These are phyloP conservation scores for Diaporthe caulivora DNA, from an alignment of 2,329 filamentous ascomycete species.

Conservation along the genomic window DNA sequence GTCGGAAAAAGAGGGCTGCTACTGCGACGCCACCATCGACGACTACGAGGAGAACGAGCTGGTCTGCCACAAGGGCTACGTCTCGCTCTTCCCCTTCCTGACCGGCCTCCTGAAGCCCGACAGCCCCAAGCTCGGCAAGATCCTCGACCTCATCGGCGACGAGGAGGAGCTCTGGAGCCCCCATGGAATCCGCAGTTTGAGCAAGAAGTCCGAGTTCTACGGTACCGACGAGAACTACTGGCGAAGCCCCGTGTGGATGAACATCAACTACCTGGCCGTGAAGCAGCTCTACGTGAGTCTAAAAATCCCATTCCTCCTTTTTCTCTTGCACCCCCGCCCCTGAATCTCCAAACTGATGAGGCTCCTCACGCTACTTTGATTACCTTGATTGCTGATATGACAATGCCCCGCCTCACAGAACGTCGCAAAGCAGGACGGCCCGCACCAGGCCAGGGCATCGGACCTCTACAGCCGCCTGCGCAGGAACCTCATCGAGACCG, in stretches of 20 bases:
- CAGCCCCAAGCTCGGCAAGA: conserved; percentile 78
- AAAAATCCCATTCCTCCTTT: background rate
- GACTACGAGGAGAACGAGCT: conserved; percentile 91
- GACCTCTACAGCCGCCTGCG: conserved; percentile 82
- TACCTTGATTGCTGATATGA: conserved; percentile 9
- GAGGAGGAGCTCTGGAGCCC: conserved; percentile 91
- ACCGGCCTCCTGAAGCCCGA: conserved; percentile 82
- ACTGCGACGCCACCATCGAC: conserved; percentile 95
- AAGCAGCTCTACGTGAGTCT: conserved; percentile 81
- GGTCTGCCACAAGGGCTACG: conserved; percentile 97
- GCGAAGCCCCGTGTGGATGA: conserved; percentile 94
- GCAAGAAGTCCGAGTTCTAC: conserved; percentile 84
- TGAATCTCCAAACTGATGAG: background rate
- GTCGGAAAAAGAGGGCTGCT: conserved; percentile 83
- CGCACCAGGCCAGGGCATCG: conserved; percentile 76
- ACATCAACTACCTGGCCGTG: conserved; percentile 92
- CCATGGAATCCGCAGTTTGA: conserved; percentile 90
- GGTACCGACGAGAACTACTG: conserved; percentile 97
- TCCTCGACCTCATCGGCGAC: conserved; percentile 83
- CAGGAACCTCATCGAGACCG: conserved; percentile 87
- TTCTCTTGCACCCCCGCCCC: background rate
- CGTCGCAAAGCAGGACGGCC: conserved; percentile 74
- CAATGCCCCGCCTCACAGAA: conserved; percentile 57
- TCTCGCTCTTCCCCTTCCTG: conserved; percentile 93
- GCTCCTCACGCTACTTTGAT: too few species aligned